Conservation (phyloP, 2,329 filamentous ascomycete species). For the Emericellopsis cladophorae region DNA sequence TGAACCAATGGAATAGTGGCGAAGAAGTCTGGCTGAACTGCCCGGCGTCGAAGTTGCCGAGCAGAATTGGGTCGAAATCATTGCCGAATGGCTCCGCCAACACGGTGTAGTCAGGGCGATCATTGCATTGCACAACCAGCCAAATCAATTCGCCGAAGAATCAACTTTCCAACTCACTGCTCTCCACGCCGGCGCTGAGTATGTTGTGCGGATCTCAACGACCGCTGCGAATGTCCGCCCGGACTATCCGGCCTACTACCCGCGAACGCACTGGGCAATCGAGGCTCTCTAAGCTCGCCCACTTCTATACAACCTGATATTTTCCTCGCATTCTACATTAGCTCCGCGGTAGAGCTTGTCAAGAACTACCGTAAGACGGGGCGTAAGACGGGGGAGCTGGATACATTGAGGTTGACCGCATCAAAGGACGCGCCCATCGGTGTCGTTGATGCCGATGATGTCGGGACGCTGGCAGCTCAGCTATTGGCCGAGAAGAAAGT, state of each 20-base stretch:
- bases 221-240: constrained; percentile 21
- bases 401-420: constrained; percentile 12
- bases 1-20: constrained; percentile 5
- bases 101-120: constrained; percentile 21
- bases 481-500: constrained; percentile 16
- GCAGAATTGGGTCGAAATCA: constrained; percentile 22
- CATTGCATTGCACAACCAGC: constrained; percentile 23
- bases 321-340: constrained; percentile 7
- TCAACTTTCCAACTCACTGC: constrained; percentile 19
- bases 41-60: constrained; percentile 20
- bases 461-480: constrained; percentile 21
- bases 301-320: constrained; percentile 25
- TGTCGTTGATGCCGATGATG: constrained; percentile 16
- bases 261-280: constrained; percentile 25
- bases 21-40: constrained; percentile 16
- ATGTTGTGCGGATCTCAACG: constrained; percentile 28
- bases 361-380: constrained; percentile 19
- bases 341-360: constrained; percentile 13
- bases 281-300: constrained; percentile 17
- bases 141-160: constrained; percentile 25
- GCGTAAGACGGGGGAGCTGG: constrained; percentile 17
- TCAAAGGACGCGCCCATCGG: constrained; percentile 15
- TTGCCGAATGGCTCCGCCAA: constrained; percentile 21
- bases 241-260: constrained; percentile 18
- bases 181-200: constrained; percentile 22